Percentiles rank a stretch among this genome's conserved stretches.
phyloP scores from a whole-genome alignment of 2,329 filamentous ascomycete species.

The Uncinocarpus reesii region DNA sequence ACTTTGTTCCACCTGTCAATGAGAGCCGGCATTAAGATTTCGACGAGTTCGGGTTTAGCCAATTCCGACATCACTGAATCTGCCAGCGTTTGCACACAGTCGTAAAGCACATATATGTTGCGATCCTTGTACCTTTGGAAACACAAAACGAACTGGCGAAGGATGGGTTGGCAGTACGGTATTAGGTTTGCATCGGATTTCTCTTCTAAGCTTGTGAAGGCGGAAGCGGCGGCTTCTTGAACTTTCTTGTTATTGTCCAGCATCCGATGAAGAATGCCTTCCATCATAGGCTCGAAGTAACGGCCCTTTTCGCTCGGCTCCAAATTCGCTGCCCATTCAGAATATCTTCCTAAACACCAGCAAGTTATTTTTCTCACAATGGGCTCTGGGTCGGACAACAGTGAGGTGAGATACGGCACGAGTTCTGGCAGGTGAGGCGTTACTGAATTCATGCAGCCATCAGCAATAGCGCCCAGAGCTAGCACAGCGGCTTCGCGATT shows the following conservation, averaged over 20 bases:
- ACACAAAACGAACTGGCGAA: slow-evolving; percentile 83
- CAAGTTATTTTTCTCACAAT: slow-evolving; percentile 95
- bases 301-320: slow-evolving; percentile 57
- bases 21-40: slow-evolving; percentile 83
- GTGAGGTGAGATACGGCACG: slow-evolving; percentile 76
- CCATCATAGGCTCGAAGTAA: slow-evolving; percentile 94
- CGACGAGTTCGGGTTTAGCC: slow-evolving; percentile 68
- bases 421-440: slow-evolving; percentile 83
- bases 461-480: slow-evolving; percentile 85
- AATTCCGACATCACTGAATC: slow-evolving; percentile 78
- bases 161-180: slow-evolving; percentile 80
- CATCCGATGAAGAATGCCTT: slow-evolving; percentile 88
- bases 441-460: slow-evolving; percentile 84
- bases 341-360: slow-evolving; percentile 92
- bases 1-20: slow-evolving; percentile 82
- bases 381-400: slow-evolving; percentile 74
- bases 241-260: slow-evolving; percentile 96
- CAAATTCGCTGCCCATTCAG: slow-evolving; percentile 76
- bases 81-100: slow-evolving; percentile 93
- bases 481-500: slow-evolving; percentile 89
- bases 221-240: slow-evolving; percentile 89
- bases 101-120: slow-evolving; percentile 98
- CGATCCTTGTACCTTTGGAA: slow-evolving; percentile 95
- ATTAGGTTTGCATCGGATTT: slow-evolving; percentile 71
- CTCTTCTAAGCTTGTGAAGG: slow-evolving; percentile 91